Percentiles rank a stretch among this genome's conserved stretches.
Evolutionary conservation across 2,329 filamentous ascomycete genomes (phyloP).

Genomic region (Niveomyces coronatus): DNA sequence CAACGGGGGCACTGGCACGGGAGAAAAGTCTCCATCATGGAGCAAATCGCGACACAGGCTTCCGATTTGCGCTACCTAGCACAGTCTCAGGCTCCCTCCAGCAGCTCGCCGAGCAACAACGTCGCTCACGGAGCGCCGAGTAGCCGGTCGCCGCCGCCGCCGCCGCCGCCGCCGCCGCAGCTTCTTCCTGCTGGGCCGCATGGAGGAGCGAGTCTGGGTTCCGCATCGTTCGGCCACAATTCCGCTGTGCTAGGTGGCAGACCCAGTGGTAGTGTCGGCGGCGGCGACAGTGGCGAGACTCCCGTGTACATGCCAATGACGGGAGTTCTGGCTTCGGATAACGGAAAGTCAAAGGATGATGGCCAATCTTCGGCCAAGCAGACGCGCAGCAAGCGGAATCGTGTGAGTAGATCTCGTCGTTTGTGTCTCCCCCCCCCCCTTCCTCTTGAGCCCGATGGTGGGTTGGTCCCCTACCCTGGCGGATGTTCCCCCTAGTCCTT

Average conservation of each 20-base stretch:
- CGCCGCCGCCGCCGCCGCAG: too few relatives aligned
- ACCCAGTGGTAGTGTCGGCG: too few relatives aligned
- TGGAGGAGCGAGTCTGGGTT: constrained; percentile 26
- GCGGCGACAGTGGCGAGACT: too few relatives aligned
- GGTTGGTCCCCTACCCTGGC: neutral
- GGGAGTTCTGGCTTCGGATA: too few relatives aligned
- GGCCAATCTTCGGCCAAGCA: constrained; percentile 30
- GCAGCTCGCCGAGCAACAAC: constrained; percentile 20
- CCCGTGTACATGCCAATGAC: too few relatives aligned
- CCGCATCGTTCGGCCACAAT: constrained; percentile 37
- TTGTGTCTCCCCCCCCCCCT: neutral
- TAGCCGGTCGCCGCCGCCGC: constrained; percentile 13
- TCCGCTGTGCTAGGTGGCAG: constrained; percentile 28
- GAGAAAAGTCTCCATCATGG: constrained; percentile 37
- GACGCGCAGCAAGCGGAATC: constrained; percentile 50
- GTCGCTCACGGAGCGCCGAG: constrained; percentile 23
- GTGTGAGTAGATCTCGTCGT: constrained; percentile 30
- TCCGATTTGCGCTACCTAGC: constrained; percentile 43
- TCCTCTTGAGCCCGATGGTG: neutral
- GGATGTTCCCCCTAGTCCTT: neutral
- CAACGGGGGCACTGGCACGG: too few relatives aligned
- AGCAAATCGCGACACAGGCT: constrained; percentile 44
- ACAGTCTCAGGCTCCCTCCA: constrained; percentile 25
- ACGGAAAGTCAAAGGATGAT: constrained; percentile 32
- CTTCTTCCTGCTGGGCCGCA: constrained; percentile 11